Percentiles rank a stretch among this genome's conserved stretches.
These are phyloP conservation scores for Biancaea sappan DNA, from an alignment of 306 rosid genomes.

Conservation along the genomic window DNA sequence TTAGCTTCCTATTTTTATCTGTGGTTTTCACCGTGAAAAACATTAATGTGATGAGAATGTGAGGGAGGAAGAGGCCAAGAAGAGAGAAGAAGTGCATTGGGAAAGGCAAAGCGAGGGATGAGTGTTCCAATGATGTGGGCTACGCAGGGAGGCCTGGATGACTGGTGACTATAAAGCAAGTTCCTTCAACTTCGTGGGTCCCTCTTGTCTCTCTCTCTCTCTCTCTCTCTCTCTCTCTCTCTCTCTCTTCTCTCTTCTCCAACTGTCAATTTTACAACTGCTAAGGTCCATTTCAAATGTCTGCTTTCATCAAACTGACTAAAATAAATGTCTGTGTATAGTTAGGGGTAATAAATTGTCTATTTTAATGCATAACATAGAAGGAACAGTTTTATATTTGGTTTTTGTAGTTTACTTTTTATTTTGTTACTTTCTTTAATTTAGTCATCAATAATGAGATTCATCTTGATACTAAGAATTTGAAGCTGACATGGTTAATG, in stretches of 20 bases:
- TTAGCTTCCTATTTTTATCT: slow-evolving; percentile 11
- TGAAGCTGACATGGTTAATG: too few relatives aligned
- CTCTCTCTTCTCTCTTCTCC: slow-evolving; percentile 18
- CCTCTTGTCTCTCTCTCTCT: slow-evolving; percentile 34
- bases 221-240: too few relatives aligned
- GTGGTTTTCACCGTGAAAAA: slow-evolving; percentile 5
- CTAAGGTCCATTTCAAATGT: background rate
- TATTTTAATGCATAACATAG: background rate
- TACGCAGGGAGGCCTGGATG: slow-evolving; percentile 32
- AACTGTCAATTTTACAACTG: slow-evolving; percentile 19
- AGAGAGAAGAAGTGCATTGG: slow-evolving; percentile 30
- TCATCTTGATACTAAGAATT: too few relatives aligned
- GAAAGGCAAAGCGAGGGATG: slow-evolving; percentile 17
- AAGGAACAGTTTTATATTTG: too few relatives aligned
- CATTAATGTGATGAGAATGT: slow-evolving; percentile 1
- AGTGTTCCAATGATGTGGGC: slow-evolving; percentile 42
- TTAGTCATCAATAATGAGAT: too few relatives aligned
- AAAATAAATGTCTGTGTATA: background rate
- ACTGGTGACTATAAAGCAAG: slow-evolving; percentile 42
- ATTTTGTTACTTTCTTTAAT: too few relatives aligned
- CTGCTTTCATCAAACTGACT: slow-evolving; percentile 13
- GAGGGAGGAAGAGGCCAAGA: slow-evolving; percentile 26
- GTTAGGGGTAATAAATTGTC: background rate
- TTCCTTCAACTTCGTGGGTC: slow-evolving; percentile 43
- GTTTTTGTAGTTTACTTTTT: too few relatives aligned